These are phyloP conservation scores for Jatropha curcas DNA, from an alignment of 345 rosid genomes.

Conservation along the genomic window DNA sequence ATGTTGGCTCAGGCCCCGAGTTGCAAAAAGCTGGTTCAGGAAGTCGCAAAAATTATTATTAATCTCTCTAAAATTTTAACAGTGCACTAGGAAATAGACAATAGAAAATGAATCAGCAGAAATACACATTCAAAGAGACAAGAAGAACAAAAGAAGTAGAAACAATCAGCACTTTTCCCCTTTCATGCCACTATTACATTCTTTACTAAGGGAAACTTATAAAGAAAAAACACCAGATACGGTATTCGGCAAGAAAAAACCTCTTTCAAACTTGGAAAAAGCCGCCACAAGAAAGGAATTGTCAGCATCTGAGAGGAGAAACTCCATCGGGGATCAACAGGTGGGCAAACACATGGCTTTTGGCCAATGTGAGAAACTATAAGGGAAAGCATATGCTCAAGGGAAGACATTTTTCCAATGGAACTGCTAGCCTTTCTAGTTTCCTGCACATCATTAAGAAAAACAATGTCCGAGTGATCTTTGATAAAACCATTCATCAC, in stretches of 20 bases:
- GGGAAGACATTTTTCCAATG: constrained; percentile 42
- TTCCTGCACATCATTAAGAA: constrained; percentile 49
- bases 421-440: constrained; percentile 31
- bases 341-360: constrained; percentile 66
- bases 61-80: background rate
- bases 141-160: background rate
- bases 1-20: constrained; percentile 57
- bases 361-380: constrained; percentile 66
- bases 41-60: constrained; percentile 20
- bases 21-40: constrained; percentile 64
- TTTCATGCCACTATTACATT: background rate
- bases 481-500: too few species aligned
- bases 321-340: constrained; percentile 62
- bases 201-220: background rate
- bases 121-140: background rate
- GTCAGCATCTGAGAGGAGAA: constrained; percentile 88
- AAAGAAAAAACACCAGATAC: background rate
- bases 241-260: constrained; percentile 35
- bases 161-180: too few species aligned
- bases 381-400: constrained; percentile 60
- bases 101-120: background rate
- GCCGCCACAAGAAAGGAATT: constrained; percentile 78
- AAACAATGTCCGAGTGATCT: background rate
- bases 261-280: constrained; percentile 77
- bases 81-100: background rate